Conservation (phyloP, 345 rosid genomes). For the Erysimum cheiranthoides region DNA sequence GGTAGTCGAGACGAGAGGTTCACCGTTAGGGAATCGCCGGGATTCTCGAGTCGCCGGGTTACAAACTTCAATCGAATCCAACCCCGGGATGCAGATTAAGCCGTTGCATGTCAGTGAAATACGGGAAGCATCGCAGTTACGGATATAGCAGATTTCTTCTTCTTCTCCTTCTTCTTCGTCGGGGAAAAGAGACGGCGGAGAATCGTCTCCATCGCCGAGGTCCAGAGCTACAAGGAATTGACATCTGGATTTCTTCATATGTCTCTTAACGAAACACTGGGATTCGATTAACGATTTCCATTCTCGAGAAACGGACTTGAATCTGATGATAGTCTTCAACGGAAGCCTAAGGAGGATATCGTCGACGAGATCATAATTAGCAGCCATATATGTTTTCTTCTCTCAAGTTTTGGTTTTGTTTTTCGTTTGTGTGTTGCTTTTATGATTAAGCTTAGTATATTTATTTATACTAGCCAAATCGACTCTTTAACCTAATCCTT, state of each 20-base stretch:
- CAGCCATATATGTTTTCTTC: background rate
- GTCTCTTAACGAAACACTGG: background rate
- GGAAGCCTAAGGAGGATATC: slow-evolving; percentile 13
- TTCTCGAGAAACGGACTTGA: background rate
- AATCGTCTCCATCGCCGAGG: background rate
- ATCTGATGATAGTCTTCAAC: slow-evolving; percentile 8
- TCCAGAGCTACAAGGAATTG: background rate
- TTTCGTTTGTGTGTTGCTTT: background rate
- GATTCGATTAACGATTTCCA: background rate
- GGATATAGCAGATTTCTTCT: background rate
- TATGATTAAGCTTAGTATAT: no score
- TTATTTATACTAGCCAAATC: background rate
- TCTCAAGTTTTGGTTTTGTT: background rate
- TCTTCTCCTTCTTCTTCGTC: background rate
- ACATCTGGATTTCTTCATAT: background rate
- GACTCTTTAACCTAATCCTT: no score
- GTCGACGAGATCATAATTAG: background rate
- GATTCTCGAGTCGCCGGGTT: background rate
- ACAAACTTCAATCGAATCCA: background rate
- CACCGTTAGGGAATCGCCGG: background rate
- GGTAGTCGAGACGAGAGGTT: background rate
- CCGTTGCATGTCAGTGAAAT: background rate
- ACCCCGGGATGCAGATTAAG: background rate
- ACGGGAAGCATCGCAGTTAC: background rate
- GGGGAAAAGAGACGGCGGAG: background rate